Conservation (phyloP, 176 grass and related monocot genomes). For the Eleusine indica region DNA sequence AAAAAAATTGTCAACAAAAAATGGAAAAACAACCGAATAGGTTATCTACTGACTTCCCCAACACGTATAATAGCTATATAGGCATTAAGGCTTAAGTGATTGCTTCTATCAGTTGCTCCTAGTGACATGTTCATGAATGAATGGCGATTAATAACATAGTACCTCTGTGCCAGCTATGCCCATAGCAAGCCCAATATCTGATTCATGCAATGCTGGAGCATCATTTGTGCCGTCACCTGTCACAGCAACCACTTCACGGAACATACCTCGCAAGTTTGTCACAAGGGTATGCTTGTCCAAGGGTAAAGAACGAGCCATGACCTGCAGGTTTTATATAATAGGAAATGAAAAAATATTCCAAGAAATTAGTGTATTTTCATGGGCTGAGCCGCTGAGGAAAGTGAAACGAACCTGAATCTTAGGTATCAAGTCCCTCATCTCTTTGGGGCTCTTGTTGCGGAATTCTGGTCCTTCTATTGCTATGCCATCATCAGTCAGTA, state of each 20-base stretch:
- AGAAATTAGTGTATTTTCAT: neutral
- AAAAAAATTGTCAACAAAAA: neutral
- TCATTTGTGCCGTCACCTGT: slow-evolving; percentile 98
- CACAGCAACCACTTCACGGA: slow-evolving; percentile 87
- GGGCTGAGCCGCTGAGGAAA: slow-evolving; percentile 4
- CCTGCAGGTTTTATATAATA: slow-evolving; percentile 47
- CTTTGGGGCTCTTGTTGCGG: slow-evolving; percentile 60
- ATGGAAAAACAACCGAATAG: neutral
- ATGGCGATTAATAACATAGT: slow-evolving; percentile 26
- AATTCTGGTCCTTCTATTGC: slow-evolving; percentile 93
- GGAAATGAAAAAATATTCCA: slow-evolving; percentile 20
- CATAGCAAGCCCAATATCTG: slow-evolving; percentile 99
- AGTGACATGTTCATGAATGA: slow-evolving; percentile 20
- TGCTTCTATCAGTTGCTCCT: slow-evolving; percentile 4
- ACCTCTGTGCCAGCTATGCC: slow-evolving; percentile 98
- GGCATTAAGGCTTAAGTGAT: neutral
- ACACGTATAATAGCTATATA: neutral
- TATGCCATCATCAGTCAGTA: slow-evolving; percentile 75
- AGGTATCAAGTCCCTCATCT: slow-evolving; percentile 80
- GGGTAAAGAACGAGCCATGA: slow-evolving; percentile 95
- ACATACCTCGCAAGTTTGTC: slow-evolving; percentile 80
- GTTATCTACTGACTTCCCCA: neutral
- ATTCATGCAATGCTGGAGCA: slow-evolving; percentile 91
- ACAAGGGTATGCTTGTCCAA: slow-evolving; percentile 95
- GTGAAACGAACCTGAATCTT: slow-evolving; percentile 66